These are phyloP conservation scores for Agaricus blazei DNA, from an alignment of 768 basidiomycete species.

Conservation along the genomic window DNA sequence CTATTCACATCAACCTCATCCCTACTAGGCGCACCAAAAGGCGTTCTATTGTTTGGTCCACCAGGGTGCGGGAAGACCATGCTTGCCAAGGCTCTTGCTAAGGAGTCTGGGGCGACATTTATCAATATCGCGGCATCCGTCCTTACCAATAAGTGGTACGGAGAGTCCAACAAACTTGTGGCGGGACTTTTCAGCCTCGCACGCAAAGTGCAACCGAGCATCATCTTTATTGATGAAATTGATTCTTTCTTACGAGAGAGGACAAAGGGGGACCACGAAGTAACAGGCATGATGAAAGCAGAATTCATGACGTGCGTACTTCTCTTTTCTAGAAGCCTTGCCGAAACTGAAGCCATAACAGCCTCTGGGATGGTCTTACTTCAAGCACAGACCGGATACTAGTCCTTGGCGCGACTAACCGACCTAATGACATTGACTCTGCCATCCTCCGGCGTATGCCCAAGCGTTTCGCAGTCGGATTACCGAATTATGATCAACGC, in stretches of 20 bases:
- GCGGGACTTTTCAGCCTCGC: constrained; percentile 93
- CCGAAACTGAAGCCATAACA: constrained; percentile 20
- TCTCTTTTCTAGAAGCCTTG: background rate
- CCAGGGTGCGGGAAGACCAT: constrained; percentile 99
- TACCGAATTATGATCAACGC: constrained; percentile 77
- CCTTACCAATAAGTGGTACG: constrained; percentile 46
- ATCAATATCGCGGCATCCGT: constrained; percentile 56
- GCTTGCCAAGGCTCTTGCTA: constrained; percentile 97
- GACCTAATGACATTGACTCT: constrained; percentile 87
- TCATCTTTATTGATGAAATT: constrained; percentile 99
- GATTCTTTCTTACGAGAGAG: constrained; percentile 92
- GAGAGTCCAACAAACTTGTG: constrained; percentile 83
- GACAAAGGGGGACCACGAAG: constrained; percentile 88
- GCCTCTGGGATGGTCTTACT: constrained; percentile 92
- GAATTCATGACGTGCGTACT: constrained; percentile 82
- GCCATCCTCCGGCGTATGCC: constrained; percentile 96
- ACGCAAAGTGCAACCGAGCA: constrained; percentile 87
- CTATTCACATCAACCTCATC: constrained; percentile 80
- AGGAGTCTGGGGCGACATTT: constrained; percentile 95
- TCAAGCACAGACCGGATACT: constrained; percentile 79
- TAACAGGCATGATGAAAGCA: constrained; percentile 98
- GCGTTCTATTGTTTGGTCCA: constrained; percentile 92
- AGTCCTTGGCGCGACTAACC: constrained; percentile 92
- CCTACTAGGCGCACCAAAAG: constrained; percentile 89
- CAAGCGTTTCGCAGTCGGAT: constrained; percentile 82